phyloP scores from a whole-genome alignment of 192 early-diverging fungal genomes.

The Coemansia sp. region DNA sequence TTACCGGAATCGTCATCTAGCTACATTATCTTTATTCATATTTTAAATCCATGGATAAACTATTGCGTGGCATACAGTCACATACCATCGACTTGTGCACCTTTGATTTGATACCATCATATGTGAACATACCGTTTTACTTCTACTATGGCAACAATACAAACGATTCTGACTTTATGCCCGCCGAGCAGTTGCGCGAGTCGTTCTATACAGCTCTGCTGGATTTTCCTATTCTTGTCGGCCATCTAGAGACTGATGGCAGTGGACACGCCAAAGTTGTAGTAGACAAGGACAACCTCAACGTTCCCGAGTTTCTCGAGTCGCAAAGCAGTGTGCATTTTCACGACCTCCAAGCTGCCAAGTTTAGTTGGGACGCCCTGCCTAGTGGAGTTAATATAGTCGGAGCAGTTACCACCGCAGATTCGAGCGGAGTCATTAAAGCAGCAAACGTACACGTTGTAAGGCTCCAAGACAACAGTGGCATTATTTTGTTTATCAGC shows the following conservation, averaged over 20 bases:
- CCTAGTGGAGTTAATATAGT: not conserved
- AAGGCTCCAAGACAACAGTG: too few species aligned
- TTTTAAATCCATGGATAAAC: not conserved
- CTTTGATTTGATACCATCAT: conserved; percentile 13
- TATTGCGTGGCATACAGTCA: not conserved
- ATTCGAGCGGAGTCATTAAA: conserved; percentile 9
- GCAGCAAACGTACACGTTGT: not conserved
- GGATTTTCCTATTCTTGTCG: conserved; percentile 33
- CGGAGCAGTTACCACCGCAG: not conserved
- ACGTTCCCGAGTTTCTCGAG: conserved; percentile 32
- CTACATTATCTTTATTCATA: too few species aligned
- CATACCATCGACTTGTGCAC: conserved; percentile 12
- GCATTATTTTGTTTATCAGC: too few species aligned
- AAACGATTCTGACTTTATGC: conserved; percentile 24
- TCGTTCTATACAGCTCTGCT: conserved; percentile 22
- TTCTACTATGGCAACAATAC: conserved; percentile 21
- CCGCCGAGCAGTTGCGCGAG: conserved; percentile 1
- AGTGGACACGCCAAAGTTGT: conserved; percentile 1
- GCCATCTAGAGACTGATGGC: not conserved
- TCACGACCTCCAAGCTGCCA: not conserved
- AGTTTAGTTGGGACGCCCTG: conserved; percentile 18
- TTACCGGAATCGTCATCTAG: too few species aligned
- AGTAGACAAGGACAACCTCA: conserved; percentile 17
- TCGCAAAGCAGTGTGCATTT: conserved; percentile 13
- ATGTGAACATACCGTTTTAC: conserved; percentile 15